Percentiles rank a stretch among this genome's conserved stretches.
Conservation (phyloP, 1,284 basidiomycete species). For the Heterobasidion annosum region DNA sequence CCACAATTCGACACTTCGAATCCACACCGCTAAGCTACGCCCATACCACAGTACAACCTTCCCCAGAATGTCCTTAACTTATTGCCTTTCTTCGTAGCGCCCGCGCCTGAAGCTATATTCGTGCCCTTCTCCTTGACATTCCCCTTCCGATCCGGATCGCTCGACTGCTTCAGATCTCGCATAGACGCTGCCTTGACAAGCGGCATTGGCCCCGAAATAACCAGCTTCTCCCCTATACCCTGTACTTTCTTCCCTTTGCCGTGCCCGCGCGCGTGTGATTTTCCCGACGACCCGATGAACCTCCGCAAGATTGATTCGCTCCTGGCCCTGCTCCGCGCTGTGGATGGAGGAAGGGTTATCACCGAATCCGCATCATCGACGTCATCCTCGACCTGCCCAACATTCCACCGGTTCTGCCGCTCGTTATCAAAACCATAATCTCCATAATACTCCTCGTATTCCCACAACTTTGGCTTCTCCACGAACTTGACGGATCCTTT, state of each 20-base stretch:
- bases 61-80: conserved; percentile 10
- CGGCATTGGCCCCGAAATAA: conserved; percentile 26
- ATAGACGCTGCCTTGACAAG: conserved; percentile 13
- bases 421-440: neutral
- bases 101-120: neutral
- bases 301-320: conserved; percentile 11
- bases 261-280: conserved; percentile 13
- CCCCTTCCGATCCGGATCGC: neutral
- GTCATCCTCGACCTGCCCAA: conserved; percentile 18
- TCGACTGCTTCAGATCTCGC: conserved; percentile 1
- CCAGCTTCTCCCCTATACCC: conserved; percentile 16
- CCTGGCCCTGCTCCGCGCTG: conserved; percentile 6
- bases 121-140: neutral
- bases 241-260: conserved; percentile 8
- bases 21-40: neutral
- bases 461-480: conserved; percentile 8
- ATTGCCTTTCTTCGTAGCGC: conserved; percentile 9
- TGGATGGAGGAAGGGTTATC: conserved; percentile 14
- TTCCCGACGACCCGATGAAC: conserved; percentile 15
- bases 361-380: conserved; percentile 14
- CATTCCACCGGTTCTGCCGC: conserved; percentile 14
- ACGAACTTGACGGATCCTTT: conserved; percentile 13
- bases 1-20: neutral
- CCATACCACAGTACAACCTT: neutral
- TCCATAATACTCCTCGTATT: conserved; percentile 7